Evolutionary conservation across 768 basidiomycete genomes (phyloP).

Genomic region (Termitomyces sp.): DNA sequence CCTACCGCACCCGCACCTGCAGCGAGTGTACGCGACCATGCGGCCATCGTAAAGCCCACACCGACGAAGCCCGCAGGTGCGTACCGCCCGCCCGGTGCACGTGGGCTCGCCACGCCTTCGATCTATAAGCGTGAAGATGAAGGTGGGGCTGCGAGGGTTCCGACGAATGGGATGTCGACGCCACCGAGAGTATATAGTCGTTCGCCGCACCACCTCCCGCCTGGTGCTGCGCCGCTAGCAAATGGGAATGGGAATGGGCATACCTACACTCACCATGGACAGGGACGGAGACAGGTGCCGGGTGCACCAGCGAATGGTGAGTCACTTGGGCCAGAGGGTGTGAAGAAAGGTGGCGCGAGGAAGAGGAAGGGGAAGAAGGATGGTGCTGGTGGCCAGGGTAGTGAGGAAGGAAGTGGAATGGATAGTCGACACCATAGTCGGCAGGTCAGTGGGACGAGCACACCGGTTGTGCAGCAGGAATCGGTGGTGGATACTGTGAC

Average conservation of each 20-base stretch:
- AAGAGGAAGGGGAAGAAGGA: slow-evolving; percentile 52
- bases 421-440: slow-evolving; percentile 26
- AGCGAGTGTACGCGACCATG: slow-evolving; percentile 48
- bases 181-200: slow-evolving; percentile 60
- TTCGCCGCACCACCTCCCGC: slow-evolving; percentile 43
- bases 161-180: slow-evolving; percentile 47
- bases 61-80: slow-evolving; percentile 32
- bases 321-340: slow-evolving; percentile 41
- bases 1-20: slow-evolving; percentile 68
- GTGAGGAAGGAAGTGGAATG: slow-evolving; percentile 35
- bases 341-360: slow-evolving; percentile 22
- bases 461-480: slow-evolving; percentile 9
- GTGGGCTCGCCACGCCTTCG: slow-evolving; percentile 82
- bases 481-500: slow-evolving; percentile 18
- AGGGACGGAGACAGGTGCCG: slow-evolving; percentile 62
- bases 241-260: slow-evolving; percentile 10
- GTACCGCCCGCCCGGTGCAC: slow-evolving; percentile 68
- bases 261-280: slow-evolving; percentile 5
- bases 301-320: slow-evolving; percentile 49
- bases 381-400: slow-evolving; percentile 26
- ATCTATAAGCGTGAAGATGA: slow-evolving; percentile 94
- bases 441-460: slow-evolving; percentile 12
- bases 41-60: slow-evolving; percentile 49
- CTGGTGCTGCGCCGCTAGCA: slow-evolving; percentile 32
- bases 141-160: slow-evolving; percentile 58